Conservation (phyloP, 1,139 yeast species). For the Yamadazyma pseudoaaseri region DNA sequence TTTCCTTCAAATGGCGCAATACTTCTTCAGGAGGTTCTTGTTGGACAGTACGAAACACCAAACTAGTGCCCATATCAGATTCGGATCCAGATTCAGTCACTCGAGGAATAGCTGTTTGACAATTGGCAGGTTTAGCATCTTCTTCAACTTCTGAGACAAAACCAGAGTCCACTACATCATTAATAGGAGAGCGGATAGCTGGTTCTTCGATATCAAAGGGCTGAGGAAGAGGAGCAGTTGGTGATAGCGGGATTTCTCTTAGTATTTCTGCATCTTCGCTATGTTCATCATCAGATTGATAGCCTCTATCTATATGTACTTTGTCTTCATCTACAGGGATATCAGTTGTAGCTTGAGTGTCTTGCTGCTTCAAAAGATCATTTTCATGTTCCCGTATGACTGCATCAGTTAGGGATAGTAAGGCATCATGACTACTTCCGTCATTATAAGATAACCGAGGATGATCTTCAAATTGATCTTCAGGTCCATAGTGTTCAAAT, state of each 20-base stretch:
- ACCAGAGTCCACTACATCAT: not conserved
- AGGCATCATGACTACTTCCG: slow-evolving; percentile 4
- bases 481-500: slow-evolving; percentile 4
- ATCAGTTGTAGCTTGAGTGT: no score
- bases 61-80: not conserved
- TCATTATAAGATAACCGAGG: slow-evolving; percentile 7
- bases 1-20: slow-evolving; percentile 27
- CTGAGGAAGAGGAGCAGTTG: slow-evolving; percentile 1
- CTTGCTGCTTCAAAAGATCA: no score
- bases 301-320: no score
- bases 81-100: slow-evolving; percentile 2
- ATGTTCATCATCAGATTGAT: slow-evolving; percentile 6
- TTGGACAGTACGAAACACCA: slow-evolving; percentile 18
- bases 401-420: slow-evolving; percentile 7
- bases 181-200: not conserved
- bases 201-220: not conserved
- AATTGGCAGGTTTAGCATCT: not conserved
- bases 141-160: not conserved
- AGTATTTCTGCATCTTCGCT: slow-evolving; percentile 1
- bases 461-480: slow-evolving; percentile 8
- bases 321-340: no score
- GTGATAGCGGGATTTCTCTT: not conserved
- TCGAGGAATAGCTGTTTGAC: not conserved
- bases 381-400: slow-evolving; percentile 8
- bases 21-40: slow-evolving; percentile 32